Conservation (phyloP, 495 filamentous ascomycete species). For the Penicillium daleae region DNA sequence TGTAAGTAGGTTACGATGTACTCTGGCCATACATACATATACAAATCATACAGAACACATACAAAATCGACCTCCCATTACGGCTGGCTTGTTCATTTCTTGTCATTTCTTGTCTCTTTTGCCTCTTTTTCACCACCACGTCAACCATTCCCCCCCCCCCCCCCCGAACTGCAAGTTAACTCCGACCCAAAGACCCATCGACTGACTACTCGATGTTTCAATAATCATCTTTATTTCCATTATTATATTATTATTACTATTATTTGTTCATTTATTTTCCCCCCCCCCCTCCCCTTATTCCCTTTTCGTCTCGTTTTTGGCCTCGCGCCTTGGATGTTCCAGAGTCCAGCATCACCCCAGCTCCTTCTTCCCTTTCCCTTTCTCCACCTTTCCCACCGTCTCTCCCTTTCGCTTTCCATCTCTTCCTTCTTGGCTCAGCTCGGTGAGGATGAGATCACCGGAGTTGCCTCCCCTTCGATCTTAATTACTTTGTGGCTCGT, state of each 20-base stretch:
- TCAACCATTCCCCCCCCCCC: slow-evolving; percentile 12
- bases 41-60: background rate
- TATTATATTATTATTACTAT: background rate
- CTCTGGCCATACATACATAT: slow-evolving; percentile 16
- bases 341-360: background rate
- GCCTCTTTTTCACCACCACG: slow-evolving; percentile 22
- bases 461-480: slow-evolving; percentile 23
- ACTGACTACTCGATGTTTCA: slow-evolving; percentile 21
- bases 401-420: slow-evolving; percentile 1
- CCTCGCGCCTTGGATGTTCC: slow-evolving; percentile 22
- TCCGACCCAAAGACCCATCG: slow-evolving; percentile 22
- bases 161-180: slow-evolving; percentile 21
- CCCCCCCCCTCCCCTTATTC: background rate
- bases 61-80: background rate
- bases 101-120: slow-evolving; percentile 3
- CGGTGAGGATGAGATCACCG: slow-evolving; percentile 33
- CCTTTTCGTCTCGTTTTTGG: slow-evolving; percentile 13
- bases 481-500: slow-evolving; percentile 16
- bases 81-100: background rate
- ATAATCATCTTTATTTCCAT: slow-evolving; percentile 9
- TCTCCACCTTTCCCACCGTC: background rate
- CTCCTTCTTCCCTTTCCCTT: background rate
- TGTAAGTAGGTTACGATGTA: slow-evolving; percentile 15
- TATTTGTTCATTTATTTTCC: background rate
- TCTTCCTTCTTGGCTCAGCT: slow-evolving; percentile 21